Evolutionary conservation across 1,284 basidiomycete species (phyloP), one percentile per base, ranked within the genome.

Genomic region (Heterobasidion occidentale): DNA sequence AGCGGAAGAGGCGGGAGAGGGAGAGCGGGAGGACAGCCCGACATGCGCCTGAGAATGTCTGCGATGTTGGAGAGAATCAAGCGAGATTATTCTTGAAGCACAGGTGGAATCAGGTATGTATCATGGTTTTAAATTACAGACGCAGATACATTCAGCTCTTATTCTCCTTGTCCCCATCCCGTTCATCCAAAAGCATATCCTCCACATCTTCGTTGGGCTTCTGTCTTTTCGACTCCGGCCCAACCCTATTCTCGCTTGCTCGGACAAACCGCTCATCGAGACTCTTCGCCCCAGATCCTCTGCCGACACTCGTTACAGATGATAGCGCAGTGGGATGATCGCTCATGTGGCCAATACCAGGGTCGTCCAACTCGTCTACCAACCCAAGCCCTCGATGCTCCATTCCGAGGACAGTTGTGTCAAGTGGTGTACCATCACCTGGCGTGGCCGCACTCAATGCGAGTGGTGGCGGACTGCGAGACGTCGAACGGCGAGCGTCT

Each of bases 361-460:
- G 89, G 68, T 91, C 86, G 62, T 92, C 90, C 60, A 92, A 70
- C 67, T 92, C 90, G 62, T 92, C 90, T 19, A 92, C 88, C 15
- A 91, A 73, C 0, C 90, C 89, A 14, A 92, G 68, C 3, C 74
- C 78, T 63, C 78, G 79, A 5, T 73, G 71, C 55, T 77, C 76
- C 35, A 74, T 61, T 9, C 57, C 62, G 46, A 66, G 63, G 17
- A 63, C 61, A 8, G 64, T 65, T 7, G 60, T 60, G 45, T 62
- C 59, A 9, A 68, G 57, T 51, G 62, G 52, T 27, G 59, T 56
- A 48, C 62, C 59, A 15, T 61, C 62, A 8, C 62, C 59, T 2
- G 63, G 61, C 33, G 65, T 69, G 33, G 68, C 67, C 38, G 74
- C 65, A 8, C 73, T 72, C 34, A 89, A 74, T 20, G 77, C 70